Conservation (phyloP, 2,329 filamentous ascomycete genomes). For the Nemania diffusa region DNA sequence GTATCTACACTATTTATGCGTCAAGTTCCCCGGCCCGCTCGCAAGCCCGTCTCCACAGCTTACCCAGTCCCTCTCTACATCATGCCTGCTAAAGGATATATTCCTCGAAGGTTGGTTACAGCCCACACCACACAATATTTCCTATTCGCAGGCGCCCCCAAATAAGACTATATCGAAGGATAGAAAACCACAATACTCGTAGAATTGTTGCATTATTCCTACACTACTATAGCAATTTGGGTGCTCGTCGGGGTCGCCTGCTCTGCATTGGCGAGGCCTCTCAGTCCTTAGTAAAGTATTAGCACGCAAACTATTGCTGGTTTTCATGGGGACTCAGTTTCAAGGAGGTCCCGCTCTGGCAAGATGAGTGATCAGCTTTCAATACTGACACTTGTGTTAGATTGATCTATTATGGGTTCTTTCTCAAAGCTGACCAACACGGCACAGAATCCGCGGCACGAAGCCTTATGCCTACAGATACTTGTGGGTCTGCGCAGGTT, state of each 20-base stretch:
- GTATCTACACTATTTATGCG: slow-evolving; percentile 5
- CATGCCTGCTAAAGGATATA: slow-evolving; percentile 18
- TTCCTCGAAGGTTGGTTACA: slow-evolving; percentile 25
- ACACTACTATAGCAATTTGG: neutral
- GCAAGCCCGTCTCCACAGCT: neutral
- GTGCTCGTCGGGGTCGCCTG: neutral
- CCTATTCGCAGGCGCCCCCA: slow-evolving; percentile 26
- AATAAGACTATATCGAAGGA: neutral
- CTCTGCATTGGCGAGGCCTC: slow-evolving; percentile 1
- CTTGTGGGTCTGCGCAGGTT: neutral
- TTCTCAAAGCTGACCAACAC: too few relatives aligned
- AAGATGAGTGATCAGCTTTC: slow-evolving; percentile 9
- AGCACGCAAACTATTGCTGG: slow-evolving; percentile 10
- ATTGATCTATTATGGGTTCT: too few relatives aligned
- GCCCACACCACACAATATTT: slow-evolving; percentile 1
- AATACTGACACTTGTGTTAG: neutral
- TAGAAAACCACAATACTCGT: neutral
- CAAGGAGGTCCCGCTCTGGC: neutral
- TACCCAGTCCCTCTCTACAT: slow-evolving; percentile 4
- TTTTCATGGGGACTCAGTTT: neutral
- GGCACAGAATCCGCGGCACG: slow-evolving; percentile 7
- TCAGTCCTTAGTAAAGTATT: neutral
- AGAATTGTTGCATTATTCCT: neutral
- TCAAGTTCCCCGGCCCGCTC: neutral
- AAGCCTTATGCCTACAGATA: neutral